Conservation (phyloP, 345 rosid species). For the Camelina hispida region DNA sequence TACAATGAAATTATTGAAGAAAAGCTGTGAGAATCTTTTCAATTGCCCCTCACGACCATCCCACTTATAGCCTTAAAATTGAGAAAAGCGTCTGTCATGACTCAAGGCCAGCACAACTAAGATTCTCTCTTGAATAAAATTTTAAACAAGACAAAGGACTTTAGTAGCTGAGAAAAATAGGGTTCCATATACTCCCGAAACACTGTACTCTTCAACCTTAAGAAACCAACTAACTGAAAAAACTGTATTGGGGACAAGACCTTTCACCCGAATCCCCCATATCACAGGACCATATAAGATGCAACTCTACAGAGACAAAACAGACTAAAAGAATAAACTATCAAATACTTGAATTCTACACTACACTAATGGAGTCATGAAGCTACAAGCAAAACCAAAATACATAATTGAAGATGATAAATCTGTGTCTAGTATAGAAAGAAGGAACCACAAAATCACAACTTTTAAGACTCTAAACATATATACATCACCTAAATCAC, state of each 20-base stretch:
- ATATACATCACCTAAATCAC: slow-evolving; percentile 9
- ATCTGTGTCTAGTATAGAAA: too few relatives aligned
- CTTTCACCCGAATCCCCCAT: too few relatives aligned
- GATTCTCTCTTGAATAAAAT: slow-evolving; percentile 18
- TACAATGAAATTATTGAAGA: slow-evolving; percentile 22
- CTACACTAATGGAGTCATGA: background rate
- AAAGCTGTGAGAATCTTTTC: slow-evolving; percentile 27
- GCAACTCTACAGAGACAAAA: background rate
- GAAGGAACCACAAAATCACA: slow-evolving; percentile 1
- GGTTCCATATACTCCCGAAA: background rate
- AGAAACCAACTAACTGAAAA: background rate
- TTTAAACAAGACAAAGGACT: background rate
- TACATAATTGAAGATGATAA: too few relatives aligned
- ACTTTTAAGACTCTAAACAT: slow-evolving; percentile 15
- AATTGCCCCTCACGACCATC: slow-evolving; percentile 30
- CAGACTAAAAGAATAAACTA: background rate
- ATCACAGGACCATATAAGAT: background rate
- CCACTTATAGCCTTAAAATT: slow-evolving; percentile 23
- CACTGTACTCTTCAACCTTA: background rate
- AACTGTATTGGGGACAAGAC: background rate
- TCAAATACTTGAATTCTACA: background rate
- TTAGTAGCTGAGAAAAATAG: background rate
- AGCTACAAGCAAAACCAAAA: background rate
- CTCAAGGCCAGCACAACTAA: slow-evolving; percentile 31
- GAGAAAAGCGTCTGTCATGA: slow-evolving; percentile 26